Evolutionary conservation across 2,329 filamentous ascomycete genomes (phyloP).

Genomic region (Ophidiomyces ophidiicola): DNA sequence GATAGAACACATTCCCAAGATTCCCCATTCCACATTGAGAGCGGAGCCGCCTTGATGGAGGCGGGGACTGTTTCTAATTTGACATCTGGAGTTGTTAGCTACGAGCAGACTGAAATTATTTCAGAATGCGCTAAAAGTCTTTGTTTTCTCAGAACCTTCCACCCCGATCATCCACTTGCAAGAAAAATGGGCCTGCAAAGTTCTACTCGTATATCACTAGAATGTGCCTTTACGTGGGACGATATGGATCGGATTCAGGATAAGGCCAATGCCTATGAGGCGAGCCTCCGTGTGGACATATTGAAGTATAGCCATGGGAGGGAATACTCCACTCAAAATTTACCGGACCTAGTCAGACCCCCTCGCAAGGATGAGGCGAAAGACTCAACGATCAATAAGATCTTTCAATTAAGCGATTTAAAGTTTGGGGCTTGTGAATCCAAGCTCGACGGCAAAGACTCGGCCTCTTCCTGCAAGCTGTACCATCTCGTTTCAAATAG

Average conservation of each 20-base stretch:
- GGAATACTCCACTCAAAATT: conserved; percentile 19
- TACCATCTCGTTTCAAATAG: conserved; percentile 21
- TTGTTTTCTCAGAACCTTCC: conserved; percentile 56
- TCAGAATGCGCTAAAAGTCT: conserved; percentile 71
- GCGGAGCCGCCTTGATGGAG: background rate
- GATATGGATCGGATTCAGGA: conserved; percentile 53
- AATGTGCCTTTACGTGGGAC: conserved; percentile 62
- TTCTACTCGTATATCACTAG: conserved; percentile 44
- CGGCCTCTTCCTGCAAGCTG: conserved; percentile 23
- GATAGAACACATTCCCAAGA: conserved; percentile 31
- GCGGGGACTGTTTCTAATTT: background rate
- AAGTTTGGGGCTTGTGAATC: conserved; percentile 10
- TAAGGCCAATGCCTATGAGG: conserved; percentile 40
- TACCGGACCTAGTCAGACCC: background rate
- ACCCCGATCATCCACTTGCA: conserved; percentile 58
- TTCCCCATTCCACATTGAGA: conserved; percentile 23
- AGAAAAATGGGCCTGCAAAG: conserved; percentile 37
- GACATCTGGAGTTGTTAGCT: conserved; percentile 59
- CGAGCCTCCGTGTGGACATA: conserved; percentile 27
- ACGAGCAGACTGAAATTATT: conserved; percentile 57
- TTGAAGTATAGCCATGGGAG: conserved; percentile 25
- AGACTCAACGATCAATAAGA: conserved; percentile 1
- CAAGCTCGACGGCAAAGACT: conserved; percentile 18
- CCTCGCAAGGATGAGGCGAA: background rate
- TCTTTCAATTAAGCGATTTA: conserved; percentile 11